These are phyloP conservation scores for Talaromyces amestolkiae DNA, from an alignment of 2,329 filamentous ascomycete species.

Conservation along the genomic window DNA sequence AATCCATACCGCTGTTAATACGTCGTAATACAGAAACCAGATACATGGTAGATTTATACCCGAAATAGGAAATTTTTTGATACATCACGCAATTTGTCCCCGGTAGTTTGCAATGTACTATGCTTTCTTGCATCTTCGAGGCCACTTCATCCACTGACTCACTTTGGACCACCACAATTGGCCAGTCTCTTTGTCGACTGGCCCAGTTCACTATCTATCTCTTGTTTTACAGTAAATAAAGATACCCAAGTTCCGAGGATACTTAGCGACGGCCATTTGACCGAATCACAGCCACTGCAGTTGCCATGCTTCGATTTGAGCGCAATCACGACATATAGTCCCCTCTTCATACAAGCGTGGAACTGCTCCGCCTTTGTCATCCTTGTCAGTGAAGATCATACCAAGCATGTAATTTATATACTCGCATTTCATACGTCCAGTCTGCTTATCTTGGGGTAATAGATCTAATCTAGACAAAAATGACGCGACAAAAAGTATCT, in stretches of 20 bases:
- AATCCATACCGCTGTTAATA: background rate
- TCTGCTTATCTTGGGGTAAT: background rate
- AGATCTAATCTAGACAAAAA: background rate
- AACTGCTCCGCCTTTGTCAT: background rate
- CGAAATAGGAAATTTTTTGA: constrained; percentile 4
- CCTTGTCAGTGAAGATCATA: constrained; percentile 5
- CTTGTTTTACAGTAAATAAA: background rate
- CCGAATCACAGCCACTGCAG: background rate
- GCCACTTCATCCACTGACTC: background rate
- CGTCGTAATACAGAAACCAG: background rate
- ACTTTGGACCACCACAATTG: background rate
- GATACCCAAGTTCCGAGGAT: background rate
- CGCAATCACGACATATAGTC: constrained; percentile 9
- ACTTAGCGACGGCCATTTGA: background rate
- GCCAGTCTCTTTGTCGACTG: background rate
- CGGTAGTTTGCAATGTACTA: constrained; percentile 8
- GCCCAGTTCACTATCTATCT: background rate
- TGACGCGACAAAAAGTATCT: background rate
- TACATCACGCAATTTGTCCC: constrained; percentile 15
- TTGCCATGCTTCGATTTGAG: background rate
- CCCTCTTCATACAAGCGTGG: background rate
- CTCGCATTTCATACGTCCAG: background rate
- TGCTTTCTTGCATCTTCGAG: background rate
- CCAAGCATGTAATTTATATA: background rate
- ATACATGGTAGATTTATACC: background rate